phyloP scores from a whole-genome alignment of 352 stramenopile species.

The Globisporangium acanthophoron region DNA sequence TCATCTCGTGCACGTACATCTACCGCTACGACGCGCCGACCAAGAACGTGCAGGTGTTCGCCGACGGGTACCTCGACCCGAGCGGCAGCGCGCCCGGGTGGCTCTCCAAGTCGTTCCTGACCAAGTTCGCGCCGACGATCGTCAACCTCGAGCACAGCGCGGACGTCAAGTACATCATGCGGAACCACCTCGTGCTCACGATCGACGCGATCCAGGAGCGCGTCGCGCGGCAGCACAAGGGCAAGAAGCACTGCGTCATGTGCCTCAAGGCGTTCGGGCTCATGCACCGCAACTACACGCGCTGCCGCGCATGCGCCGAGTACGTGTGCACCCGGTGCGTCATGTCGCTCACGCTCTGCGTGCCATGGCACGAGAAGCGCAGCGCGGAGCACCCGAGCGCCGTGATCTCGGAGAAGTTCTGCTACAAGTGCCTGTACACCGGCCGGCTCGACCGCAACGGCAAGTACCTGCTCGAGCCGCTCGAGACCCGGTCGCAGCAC shows the following conservation, averaged over 20 bases:
- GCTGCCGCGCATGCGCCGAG: conserved; percentile 50
- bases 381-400: conserved; percentile 50
- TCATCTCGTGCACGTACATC: conserved; percentile 35
- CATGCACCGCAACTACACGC: conserved; percentile 32
- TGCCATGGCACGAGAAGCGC: conserved; percentile 49
- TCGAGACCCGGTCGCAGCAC: conserved; percentile 28
- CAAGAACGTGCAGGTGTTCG: conserved; percentile 42
- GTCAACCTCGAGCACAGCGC: conserved; percentile 38
- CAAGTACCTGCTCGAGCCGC: conserved; percentile 21
- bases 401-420: conserved; percentile 64
- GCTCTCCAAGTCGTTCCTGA: conserved; percentile 35
- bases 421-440: conserved; percentile 53
- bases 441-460: conserved; percentile 46
- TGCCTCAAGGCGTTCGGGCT: conserved; percentile 37
- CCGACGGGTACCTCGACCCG: conserved; percentile 31
- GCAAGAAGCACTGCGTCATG: conserved; percentile 29
- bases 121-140: conserved; percentile 36
- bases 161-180: conserved; percentile 56
- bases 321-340: conserved; percentile 44
- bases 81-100: conserved; percentile 25
- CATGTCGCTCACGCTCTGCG: conserved; percentile 51
- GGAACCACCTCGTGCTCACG: conserved; percentile 27
- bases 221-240: conserved; percentile 22
- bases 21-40: conserved; percentile 36
- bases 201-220: conserved; percentile 29